Base-by-base conservation (phyloP, 352 stramenopile species). In the Phytophthora sansomeana region DNA sequence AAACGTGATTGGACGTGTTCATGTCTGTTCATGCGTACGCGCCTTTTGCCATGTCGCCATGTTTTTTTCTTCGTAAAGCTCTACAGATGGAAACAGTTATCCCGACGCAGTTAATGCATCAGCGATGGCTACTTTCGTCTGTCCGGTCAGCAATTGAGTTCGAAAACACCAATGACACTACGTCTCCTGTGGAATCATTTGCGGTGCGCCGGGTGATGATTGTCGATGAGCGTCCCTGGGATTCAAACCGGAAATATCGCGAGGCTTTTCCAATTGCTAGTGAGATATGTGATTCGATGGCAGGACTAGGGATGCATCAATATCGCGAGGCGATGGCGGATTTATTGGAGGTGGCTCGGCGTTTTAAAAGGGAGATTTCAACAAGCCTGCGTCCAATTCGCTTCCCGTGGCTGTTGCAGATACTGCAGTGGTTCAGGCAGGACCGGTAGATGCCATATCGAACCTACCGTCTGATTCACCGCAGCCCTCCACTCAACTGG, bases 51-150 rank as follows among this genome's bases (percentile, higher is more conserved):
- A 28, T 62, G 42, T 35, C 30, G 42, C 0, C 54, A 48, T 19
- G 54, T 62, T 4, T 62, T 62, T 10, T 11, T 62, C 21, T 19
- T 62, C 0, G 28, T 8, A 17, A 35, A 38, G 6, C n/a, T n/a
- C n/a, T n/a, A n/a, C n/a, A n/a, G n/a, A n/a, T n/a, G n/a, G 41
- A 62, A 26, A 62, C 29, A 19, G 43, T 48, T 9, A 62, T 54
- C 2, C 14, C 42, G 0, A 62, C 42, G 13, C 41, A 30, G 13
- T 7, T 47, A 9, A 14, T 62, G 13, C 53, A 62, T 17, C 29
- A 2, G 10, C 2, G 42, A 7, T 62, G 54, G 42, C 30, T 62
- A 13, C 13, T 62, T n/a, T 60, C 29, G 14, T 50, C 24, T 50
- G 17, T 50, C n/a, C n/a, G n/a, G n/a, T n/a, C n/a, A n/a, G n/a